phyloP scores from a whole-genome alignment of 2,329 filamentous ascomycete species.

The Biscogniauxia mediterranea region DNA sequence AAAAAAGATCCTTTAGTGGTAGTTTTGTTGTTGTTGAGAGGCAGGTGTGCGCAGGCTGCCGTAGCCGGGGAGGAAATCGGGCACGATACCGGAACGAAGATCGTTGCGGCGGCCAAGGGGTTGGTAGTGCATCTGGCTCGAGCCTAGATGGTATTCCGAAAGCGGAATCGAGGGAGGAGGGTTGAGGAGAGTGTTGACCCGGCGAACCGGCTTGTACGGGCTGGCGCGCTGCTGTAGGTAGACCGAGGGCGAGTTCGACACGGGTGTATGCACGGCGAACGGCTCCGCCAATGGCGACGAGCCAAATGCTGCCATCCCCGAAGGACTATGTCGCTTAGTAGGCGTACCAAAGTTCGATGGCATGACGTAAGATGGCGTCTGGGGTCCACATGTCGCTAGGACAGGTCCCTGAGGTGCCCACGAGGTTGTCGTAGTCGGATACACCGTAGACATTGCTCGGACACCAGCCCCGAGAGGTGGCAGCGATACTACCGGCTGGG shows the following conservation, averaged over 20 bases:
- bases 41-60: conserved; percentile 18
- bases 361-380: conserved; percentile 31
- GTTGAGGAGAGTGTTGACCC: conserved; percentile 87
- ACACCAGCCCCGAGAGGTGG: conserved; percentile 60
- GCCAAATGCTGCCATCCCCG: conserved; percentile 50
- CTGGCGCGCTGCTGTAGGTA: conserved; percentile 87
- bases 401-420: conserved; percentile 38
- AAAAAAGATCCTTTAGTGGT: conserved; percentile 3
- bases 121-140: conserved; percentile 80
- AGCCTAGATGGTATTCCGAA: conserved; percentile 67
- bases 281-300: conserved; percentile 71
- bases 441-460: conserved; percentile 77
- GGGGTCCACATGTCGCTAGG: conserved; percentile 32
- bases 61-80: conserved; percentile 48
- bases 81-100: conserved; percentile 68
- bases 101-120: conserved; percentile 69
- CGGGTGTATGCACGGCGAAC: conserved; percentile 60
- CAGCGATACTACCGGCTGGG: conserved; percentile 52
- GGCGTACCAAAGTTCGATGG: conserved; percentile 47
- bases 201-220: conserved; percentile 86
- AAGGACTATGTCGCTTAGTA: conserved; percentile 52
- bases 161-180: conserved; percentile 79
- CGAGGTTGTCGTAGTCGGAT: conserved; percentile 49
- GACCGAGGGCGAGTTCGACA: conserved; percentile 79
- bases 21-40: conserved; percentile 17